Evolutionary conservation across 495 filamentous ascomycete species (phyloP).

Genomic region (Lepraria neglecta): DNA sequence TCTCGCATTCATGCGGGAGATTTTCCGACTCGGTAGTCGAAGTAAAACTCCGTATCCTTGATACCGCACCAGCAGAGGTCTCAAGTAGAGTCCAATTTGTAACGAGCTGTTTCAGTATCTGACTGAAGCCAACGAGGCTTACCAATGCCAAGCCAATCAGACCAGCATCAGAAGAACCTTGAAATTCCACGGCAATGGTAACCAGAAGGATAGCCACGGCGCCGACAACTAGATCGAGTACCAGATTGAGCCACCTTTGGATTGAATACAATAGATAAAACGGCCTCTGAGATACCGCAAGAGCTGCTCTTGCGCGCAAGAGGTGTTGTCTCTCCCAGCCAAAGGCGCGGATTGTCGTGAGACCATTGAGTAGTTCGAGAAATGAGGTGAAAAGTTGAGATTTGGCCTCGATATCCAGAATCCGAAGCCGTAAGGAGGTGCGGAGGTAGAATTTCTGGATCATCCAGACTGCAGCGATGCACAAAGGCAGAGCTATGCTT

Average conservation of each 20-base stretch:
- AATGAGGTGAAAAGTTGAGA: conserved; percentile 41
- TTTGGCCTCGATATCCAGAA: conserved; percentile 52
- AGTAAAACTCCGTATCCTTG: conserved; percentile 39
- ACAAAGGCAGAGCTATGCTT: conserved; percentile 28
- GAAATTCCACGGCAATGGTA: conserved; percentile 26
- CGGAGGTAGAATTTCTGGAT: conserved; percentile 52
- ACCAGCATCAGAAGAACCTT: conserved; percentile 28
- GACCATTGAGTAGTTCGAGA: conserved; percentile 37
- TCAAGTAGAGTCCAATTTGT: conserved; percentile 44
- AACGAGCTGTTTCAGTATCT: conserved; percentile 33
- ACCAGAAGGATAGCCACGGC: conserved; percentile 33
- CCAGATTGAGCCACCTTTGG: conserved; percentile 41
- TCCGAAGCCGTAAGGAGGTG: conserved; percentile 51
- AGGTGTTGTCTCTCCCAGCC: conserved; percentile 31
- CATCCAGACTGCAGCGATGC: conserved; percentile 37
- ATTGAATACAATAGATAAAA: conserved; percentile 43
- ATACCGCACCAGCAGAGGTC: conserved; percentile 46
- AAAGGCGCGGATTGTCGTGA: conserved; percentile 41
- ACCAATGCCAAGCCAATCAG: conserved; percentile 38
- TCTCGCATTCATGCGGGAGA: conserved; percentile 21
- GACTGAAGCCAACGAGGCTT: conserved; percentile 36
- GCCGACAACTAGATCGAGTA: conserved; percentile 38
- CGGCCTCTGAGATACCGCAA: conserved; percentile 39
- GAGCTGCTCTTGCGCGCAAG: neutral
- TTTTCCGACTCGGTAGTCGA: conserved; percentile 34